These are phyloP conservation scores for Populus hybrid DNA, from an alignment of 441 rosid genomes.

Conservation along the genomic window DNA sequence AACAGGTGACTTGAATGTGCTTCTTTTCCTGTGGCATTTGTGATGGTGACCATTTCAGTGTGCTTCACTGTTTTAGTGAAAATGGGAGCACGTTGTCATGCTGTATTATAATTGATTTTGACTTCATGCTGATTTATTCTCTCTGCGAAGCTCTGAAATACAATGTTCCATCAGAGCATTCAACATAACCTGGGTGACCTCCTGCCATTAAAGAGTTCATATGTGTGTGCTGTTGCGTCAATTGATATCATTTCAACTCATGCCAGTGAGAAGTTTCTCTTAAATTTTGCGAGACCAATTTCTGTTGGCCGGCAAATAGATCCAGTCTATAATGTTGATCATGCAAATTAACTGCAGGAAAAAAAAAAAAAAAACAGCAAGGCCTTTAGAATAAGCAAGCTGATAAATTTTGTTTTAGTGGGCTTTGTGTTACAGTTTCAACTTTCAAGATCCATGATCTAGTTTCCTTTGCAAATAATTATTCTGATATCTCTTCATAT, in stretches of 20 bases:
- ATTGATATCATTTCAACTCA: not conserved
- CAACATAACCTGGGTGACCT: not conserved
- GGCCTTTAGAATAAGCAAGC: not conserved
- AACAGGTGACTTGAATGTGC: too few relatives aligned
- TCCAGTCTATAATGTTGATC: not conserved
- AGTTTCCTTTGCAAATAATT: not conserved
- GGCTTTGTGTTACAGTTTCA: not conserved
- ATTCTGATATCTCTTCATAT: not conserved
- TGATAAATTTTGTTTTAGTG: not conserved
- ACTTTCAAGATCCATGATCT: not conserved
- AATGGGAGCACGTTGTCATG: not conserved
- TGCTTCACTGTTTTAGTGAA: not conserved
- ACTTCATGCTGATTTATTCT: not conserved
- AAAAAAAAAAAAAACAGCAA: too few relatives aligned
- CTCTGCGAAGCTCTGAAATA: not conserved
- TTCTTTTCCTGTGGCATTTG: too few relatives aligned
- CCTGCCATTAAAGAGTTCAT: not conserved
- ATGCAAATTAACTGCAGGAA: not conserved
- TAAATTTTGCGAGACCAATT: not conserved
- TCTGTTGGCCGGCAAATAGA: not conserved
- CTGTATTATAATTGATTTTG: not conserved
- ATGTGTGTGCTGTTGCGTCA: not conserved
- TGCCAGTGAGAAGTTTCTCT: not conserved
- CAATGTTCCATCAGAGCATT: not conserved
- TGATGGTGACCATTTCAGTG: not conserved